A percentile compares a stretch with the other conserved stretches of the same genome.
These are phyloP conservation scores for Saccharomycopsis guyanensis DNA, from an alignment of 805 yeast species.

Conservation along the genomic window DNA sequence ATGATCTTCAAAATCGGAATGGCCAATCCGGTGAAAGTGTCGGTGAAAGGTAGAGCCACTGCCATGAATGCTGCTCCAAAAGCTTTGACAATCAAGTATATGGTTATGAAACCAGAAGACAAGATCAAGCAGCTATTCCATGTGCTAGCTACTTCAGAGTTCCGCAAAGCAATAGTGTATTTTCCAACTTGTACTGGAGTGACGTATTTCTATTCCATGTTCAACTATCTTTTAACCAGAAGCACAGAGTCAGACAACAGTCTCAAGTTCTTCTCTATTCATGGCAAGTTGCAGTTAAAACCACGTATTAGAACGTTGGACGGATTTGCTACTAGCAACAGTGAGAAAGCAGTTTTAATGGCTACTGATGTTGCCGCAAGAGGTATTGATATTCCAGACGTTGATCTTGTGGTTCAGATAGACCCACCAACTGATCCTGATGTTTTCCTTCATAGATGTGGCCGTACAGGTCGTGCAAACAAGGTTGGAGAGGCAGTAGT, in stretches of 20 bases:
- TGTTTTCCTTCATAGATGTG: constrained; percentile 87
- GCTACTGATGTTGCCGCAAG: constrained; percentile 99
- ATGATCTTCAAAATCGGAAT: constrained; percentile 76
- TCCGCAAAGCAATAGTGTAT: constrained; percentile 79
- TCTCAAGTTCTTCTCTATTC: constrained; percentile 59
- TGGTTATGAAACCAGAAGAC: constrained; percentile 46
- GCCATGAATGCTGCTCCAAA: constrained; percentile 45
- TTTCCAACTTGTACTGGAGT: constrained; percentile 88
- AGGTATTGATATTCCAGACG: constrained; percentile 93
- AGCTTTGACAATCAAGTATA: constrained; percentile 54
- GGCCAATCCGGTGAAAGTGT: constrained; percentile 84
- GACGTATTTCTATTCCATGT: constrained; percentile 59
- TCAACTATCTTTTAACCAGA: constrained; percentile 37
- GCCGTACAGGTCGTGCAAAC: constrained; percentile 93
- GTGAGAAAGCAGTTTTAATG: constrained; percentile 53
- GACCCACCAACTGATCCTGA: constrained; percentile 95
- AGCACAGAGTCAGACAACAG: constrained; percentile 19
- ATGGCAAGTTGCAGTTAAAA: constrained; percentile 82
- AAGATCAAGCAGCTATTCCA: constrained; percentile 56
- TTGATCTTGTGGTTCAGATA: constrained; percentile 85
- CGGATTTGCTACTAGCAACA: constrained; percentile 33
- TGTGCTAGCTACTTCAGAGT: constrained; percentile 45
- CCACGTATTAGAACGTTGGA: constrained; percentile 69
- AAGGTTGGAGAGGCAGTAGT: constrained; percentile 72
- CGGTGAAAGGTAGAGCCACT: constrained; percentile 49